Conservation (phyloP, 805 yeast genomes). For the Metschnikowia gelsemii region DNA sequence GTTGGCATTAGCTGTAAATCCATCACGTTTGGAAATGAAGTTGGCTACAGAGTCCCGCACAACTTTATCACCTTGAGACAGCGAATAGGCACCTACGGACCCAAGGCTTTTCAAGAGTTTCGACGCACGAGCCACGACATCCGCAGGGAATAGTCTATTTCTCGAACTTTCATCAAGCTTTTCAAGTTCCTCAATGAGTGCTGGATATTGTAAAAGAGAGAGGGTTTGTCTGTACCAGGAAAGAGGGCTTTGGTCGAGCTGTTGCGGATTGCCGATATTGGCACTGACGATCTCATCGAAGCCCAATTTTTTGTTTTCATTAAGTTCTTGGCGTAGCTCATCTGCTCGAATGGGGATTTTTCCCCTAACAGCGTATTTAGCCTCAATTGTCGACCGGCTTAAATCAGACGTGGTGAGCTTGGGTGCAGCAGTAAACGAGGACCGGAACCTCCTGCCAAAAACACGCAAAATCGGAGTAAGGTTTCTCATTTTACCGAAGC, state of each 20-base stretch:
- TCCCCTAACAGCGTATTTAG: conserved; percentile 97
- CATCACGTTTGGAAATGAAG: conserved; percentile 79
- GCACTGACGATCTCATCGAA: conserved; percentile 79
- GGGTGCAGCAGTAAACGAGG: conserved; percentile 22
- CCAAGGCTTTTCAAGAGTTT: conserved; percentile 60
- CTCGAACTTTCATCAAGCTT: conserved; percentile 28
- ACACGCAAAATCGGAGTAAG: not conserved
- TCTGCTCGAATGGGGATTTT: conserved; percentile 92
- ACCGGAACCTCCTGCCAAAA: conserved; percentile 9
- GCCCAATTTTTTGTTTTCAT: conserved; percentile 57
- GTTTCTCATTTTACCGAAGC: too few relatives aligned
- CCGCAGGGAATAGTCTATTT: conserved; percentile 49
- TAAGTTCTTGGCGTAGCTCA: conserved; percentile 60
- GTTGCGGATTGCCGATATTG: conserved; percentile 98
- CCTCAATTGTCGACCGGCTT: conserved; percentile 73
- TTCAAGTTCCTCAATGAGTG: conserved; percentile 40
- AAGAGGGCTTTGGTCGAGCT: conserved; percentile 88
- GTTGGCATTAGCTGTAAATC: conserved; percentile 57
- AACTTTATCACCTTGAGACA: conserved; percentile 79
- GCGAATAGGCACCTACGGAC: conserved; percentile 93
- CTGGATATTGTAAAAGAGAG: conserved; percentile 83
- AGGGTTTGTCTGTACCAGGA: conserved; percentile 94
- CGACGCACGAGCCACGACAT: conserved; percentile 73
- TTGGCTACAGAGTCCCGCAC: conserved; percentile 78
- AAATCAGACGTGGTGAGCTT: conserved; percentile 43